Evolutionary conservation across 345 rosid species (phyloP).

Genomic region (Populus davidiana): DNA sequence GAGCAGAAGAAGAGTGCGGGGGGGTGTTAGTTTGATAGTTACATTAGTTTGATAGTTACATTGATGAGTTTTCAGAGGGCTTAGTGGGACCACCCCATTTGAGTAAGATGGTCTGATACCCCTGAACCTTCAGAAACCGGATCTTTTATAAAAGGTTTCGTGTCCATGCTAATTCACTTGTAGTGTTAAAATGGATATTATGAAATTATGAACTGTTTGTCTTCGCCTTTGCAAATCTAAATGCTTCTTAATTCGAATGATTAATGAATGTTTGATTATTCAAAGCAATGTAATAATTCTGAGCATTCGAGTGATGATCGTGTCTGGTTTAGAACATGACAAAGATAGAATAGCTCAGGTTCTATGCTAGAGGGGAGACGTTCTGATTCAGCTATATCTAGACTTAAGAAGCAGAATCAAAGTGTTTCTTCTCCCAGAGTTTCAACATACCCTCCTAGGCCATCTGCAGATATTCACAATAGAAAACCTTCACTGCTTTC

Average conservation of each 20-base stretch:
- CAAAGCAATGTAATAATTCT: background rate
- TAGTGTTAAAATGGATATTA: background rate
- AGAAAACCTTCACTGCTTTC: constrained; percentile 47
- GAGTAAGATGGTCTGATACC: constrained; percentile 63
- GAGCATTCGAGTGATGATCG: too few relatives aligned
- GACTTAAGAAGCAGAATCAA: constrained; percentile 47
- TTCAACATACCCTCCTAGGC: constrained; percentile 68
- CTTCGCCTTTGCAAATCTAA: background rate
- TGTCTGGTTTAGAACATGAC: constrained; percentile 20
- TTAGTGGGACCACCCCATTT: constrained; percentile 47
- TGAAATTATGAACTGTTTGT: background rate
- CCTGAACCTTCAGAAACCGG: constrained; percentile 75
- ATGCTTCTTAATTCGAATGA: background rate
- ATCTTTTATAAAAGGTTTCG: constrained; percentile 71
- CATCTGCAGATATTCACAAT: constrained; percentile 49
- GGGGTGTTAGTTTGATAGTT: constrained; percentile 63
- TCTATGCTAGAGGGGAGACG: constrained; percentile 33
- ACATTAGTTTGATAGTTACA: constrained; percentile 62
- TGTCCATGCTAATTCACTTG: constrained; percentile 9
- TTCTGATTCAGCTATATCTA: constrained; percentile 44
- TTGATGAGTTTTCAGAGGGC: constrained; percentile 51
- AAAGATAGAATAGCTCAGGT: constrained; percentile 52
- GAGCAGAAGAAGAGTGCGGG: constrained; percentile 68
- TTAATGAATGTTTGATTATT: background rate
- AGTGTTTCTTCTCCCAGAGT: constrained; percentile 55